Base-by-base conservation (phyloP, 2,329 filamentous ascomycete genomes). In the Nothophaeocryptopus gaeumannii region DNA sequence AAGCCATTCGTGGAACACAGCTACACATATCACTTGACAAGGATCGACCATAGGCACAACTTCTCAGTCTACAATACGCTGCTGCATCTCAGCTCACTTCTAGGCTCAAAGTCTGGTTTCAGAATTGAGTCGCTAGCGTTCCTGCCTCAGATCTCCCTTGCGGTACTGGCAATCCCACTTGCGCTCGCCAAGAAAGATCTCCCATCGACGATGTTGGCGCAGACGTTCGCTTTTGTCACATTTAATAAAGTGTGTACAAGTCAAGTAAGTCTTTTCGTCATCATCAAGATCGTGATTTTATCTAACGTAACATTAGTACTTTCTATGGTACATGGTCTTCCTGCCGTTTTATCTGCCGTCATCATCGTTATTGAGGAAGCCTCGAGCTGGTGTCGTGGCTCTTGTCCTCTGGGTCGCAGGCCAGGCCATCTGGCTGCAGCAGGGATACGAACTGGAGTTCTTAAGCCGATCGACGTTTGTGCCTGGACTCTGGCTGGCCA, bases 221-320 rank as follows among this genome's bases (percentile, higher is more conserved):
- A 99, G 72, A 97, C 93, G 0, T 96, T 96, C 71, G 89, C 92
- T 0, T 99, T 99, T 70, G 93, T 97, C 3, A 85, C 90, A 0
- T 97, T 97, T 62, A 99, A 99, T 74, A 99, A 99, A 74, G 93
- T 99, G 55, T 97, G 92, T 78, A 99, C 93, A 2, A 96, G 90
- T 64, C 92, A 97, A 80, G 89, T 93, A 79, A 56, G 78, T 66
- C 11, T 8, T 16, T 26, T 13, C 12, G 11, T 16, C 8, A 13
- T 15, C n/a, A 31, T 11, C 29, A 12, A 20, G 38, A 33, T 39
- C 39, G n/a, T 14, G 31, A 11, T n/a, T 29, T 11, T 3, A 34
- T 45, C 53, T 59, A 41, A 59, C 41, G n/a, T 15, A 49, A 35
- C 16, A 31, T 31, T 4, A 96, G 89, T 99, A 99, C 69, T 99